Conservation (phyloP, 106 monocot genomes). For the Dendrobium nobile region DNA sequence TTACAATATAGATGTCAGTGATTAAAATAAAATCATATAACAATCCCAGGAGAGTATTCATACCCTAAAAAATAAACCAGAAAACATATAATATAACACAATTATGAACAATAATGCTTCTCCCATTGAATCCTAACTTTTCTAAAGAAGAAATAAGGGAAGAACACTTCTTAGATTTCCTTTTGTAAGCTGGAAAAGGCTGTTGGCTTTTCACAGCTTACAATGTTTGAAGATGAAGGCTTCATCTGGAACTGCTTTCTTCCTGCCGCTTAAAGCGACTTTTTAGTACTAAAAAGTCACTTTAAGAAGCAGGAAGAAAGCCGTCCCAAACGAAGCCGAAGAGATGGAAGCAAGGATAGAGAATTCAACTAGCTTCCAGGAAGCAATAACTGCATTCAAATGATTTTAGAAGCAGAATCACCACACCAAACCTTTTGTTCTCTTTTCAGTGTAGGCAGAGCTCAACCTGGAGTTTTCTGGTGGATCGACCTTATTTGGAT, state of each 20-base stretch:
- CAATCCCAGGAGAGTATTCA: too few species aligned
- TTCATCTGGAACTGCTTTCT: too few species aligned
- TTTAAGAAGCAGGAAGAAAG: too few species aligned
- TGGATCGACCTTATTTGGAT: conserved; percentile 22
- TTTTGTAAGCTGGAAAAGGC: too few species aligned
- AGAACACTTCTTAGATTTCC: not conserved
- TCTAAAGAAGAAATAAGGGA: not conserved
- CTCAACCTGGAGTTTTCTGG: conserved; percentile 54
- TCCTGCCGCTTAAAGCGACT: too few species aligned
- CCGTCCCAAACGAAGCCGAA: too few species aligned
- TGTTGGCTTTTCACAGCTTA: not conserved
- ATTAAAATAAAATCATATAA: not conserved
- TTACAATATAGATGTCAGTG: not conserved
- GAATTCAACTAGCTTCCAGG: not conserved
- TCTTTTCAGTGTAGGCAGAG: conserved; percentile 41
- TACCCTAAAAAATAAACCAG: too few species aligned
- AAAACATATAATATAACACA: not conserved
- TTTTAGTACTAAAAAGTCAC: too few species aligned
- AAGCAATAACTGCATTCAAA: not conserved
- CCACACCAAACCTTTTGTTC: conserved; percentile 22
- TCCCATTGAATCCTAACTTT: too few species aligned
- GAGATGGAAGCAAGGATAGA: not conserved
- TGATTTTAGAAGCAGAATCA: not conserved
- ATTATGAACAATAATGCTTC: not conserved
- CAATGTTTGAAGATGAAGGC: too few species aligned